Evolutionary conservation across 2,329 filamentous ascomycete species (phyloP).

Genomic region (Coniella vitis): DNA sequence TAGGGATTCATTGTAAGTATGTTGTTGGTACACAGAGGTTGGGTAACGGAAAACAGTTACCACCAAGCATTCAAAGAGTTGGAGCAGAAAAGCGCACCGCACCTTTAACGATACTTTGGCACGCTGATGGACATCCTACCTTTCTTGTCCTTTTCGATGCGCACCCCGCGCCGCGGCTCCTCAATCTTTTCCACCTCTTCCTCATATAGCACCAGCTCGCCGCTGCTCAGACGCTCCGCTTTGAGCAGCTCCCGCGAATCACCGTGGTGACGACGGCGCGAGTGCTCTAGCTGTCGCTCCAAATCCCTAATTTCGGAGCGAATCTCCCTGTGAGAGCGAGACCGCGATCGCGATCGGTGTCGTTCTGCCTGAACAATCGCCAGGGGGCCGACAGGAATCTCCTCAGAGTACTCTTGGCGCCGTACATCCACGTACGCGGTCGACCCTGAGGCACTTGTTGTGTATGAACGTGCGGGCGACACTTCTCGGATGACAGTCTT

Average conservation of each 20-base stretch:
- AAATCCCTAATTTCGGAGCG: conserved; percentile 65
- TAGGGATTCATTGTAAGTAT: conserved; percentile 16
- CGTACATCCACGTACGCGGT: conserved; percentile 31
- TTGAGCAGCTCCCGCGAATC: conserved; percentile 42
- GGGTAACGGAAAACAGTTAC: conserved; percentile 15
- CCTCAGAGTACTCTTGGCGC: conserved; percentile 28
- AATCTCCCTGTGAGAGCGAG: conserved; percentile 55
- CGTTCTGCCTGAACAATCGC: conserved; percentile 28
- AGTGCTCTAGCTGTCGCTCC: conserved; percentile 51
- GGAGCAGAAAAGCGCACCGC: conserved; percentile 28
- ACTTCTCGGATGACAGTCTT: conserved; percentile 41
- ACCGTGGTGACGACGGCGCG: conserved; percentile 33
- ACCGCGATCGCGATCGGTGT: conserved; percentile 34
- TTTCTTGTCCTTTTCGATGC: conserved; percentile 86
- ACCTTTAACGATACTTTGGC: conserved; percentile 60
- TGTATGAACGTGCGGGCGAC: conserved; percentile 39
- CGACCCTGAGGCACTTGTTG: conserved; percentile 29
- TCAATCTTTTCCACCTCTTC: conserved; percentile 50
- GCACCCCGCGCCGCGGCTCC: conserved; percentile 49
- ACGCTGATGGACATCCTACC: conserved; percentile 89
- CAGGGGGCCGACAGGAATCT: conserved; percentile 32
- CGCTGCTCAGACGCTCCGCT: conserved; percentile 52
- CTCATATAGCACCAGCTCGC: conserved; percentile 57
- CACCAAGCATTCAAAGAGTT: conserved; percentile 3
- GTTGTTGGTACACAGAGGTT: neutral